phyloP scores from a whole-genome alignment of 495 filamentous ascomycete species.

The Trichodelitschia bisporula region DNA sequence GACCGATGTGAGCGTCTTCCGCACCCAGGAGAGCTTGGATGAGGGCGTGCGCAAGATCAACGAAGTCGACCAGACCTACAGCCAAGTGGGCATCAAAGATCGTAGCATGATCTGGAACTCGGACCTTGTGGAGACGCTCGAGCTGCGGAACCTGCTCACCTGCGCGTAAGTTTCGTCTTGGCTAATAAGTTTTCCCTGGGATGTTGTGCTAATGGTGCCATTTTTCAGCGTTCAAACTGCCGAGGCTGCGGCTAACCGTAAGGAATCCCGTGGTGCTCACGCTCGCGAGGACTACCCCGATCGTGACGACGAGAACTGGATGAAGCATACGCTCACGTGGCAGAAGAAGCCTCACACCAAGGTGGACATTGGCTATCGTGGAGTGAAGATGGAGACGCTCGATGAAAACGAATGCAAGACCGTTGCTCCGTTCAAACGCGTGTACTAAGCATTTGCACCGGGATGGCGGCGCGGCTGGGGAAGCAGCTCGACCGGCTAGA shows the following conservation, averaged over 20 bases:
- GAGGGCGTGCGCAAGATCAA: constrained; percentile 63
- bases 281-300: constrained; percentile 89
- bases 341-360: constrained; percentile 40
- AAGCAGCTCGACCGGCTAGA: too few species aligned
- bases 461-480: too few species aligned
- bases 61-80: constrained; percentile 56
- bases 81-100: constrained; percentile 77
- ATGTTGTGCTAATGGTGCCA: constrained; percentile 5
- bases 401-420: constrained; percentile 20
- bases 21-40: constrained; percentile 72
- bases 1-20: constrained; percentile 89
- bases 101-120: constrained; percentile 99
- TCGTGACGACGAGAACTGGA: constrained; percentile 83
- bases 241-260: constrained; percentile 56
- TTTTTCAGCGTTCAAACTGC: constrained; percentile 53
- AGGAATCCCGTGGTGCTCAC: constrained; percentile 87
- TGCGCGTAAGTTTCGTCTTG: constrained; percentile 38
- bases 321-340: constrained; percentile 93
- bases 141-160: constrained; percentile 78
- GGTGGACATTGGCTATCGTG: constrained; percentile 15
- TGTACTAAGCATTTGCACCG: too few species aligned
- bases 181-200: background rate
- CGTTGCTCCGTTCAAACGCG: constrained; percentile 19
- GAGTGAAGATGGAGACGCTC: constrained; percentile 13
- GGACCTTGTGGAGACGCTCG: constrained; percentile 83